phyloP scores from a whole-genome alignment of 1,139 yeast species.

The Kurtzmaniella quercitrusa region DNA sequence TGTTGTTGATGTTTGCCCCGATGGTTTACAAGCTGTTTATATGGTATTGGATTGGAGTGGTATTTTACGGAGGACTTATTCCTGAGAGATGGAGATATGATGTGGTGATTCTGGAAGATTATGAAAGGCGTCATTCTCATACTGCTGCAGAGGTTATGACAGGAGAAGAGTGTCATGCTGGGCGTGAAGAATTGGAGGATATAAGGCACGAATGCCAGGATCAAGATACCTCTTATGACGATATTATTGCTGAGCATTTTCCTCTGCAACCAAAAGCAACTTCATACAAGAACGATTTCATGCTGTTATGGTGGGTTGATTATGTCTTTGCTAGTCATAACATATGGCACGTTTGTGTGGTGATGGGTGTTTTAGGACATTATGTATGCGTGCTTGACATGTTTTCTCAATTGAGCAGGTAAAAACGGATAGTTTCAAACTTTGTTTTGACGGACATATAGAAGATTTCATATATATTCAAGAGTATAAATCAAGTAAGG shows the following conservation, averaged over 20 bases:
- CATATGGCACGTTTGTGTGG: conserved; percentile 89
- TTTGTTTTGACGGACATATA: neutral
- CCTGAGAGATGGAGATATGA: conserved; percentile 89
- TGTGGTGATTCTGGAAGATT: conserved; percentile 44
- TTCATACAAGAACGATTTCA: conserved; percentile 43
- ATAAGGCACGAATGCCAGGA: conserved; percentile 31
- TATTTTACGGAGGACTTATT: conserved; percentile 80
- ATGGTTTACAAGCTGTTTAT: conserved; percentile 57
- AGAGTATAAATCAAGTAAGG: no score
- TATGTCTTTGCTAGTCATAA: conserved; percentile 77
- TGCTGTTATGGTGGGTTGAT: conserved; percentile 83
- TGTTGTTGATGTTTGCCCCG: conserved; percentile 58
- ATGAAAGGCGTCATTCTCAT: conserved; percentile 21
- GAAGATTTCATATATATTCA: no score
- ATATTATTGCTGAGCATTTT: conserved; percentile 50
- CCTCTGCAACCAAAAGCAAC: conserved; percentile 46
- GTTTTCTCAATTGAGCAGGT: conserved; percentile 33
- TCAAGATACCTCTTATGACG: conserved; percentile 15
- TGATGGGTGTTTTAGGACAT: conserved; percentile 84
- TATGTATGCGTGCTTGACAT: conserved; percentile 72
- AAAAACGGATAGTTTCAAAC: neutral
- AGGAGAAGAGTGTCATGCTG: conserved; percentile 35
- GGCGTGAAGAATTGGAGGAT: conserved; percentile 45
- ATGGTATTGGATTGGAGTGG: conserved; percentile 80
- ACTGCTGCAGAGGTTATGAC: conserved; percentile 31